These are phyloP conservation scores for Leccinellum albellum DNA, from an alignment of 768 basidiomycete genomes.

Conservation along the genomic window DNA sequence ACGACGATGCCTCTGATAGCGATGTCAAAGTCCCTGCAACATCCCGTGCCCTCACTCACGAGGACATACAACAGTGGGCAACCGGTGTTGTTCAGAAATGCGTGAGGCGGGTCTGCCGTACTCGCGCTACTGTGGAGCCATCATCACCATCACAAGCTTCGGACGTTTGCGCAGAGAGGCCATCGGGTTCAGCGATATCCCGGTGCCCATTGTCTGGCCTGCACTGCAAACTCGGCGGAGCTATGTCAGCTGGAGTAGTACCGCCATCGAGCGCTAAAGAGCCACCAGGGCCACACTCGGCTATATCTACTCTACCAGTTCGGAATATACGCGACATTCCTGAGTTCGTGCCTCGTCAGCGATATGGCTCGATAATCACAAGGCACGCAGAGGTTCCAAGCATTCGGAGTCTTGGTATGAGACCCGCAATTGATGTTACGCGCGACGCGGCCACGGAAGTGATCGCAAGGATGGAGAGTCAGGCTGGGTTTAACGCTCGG, in stretches of 20 bases:
- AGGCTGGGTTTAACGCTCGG: constrained; percentile 7
- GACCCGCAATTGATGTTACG: background rate
- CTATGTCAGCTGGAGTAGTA: background rate
- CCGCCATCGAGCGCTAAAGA: background rate
- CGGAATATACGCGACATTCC: constrained; percentile 19
- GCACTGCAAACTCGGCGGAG: constrained; percentile 17
- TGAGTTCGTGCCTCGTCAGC: constrained; percentile 26
- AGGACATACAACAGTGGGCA: constrained; percentile 26
- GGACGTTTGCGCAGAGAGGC: constrained; percentile 27
- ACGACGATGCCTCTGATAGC: constrained; percentile 5
- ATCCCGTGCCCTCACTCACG: constrained; percentile 14
- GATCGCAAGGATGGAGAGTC: constrained; percentile 25
- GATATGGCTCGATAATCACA: background rate
- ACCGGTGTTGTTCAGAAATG: constrained; percentile 26
- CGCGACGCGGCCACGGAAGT: constrained; percentile 17
- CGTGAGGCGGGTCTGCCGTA: constrained; percentile 13
- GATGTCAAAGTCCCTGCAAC: constrained; percentile 8
- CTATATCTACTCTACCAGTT: background rate
- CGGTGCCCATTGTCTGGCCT: constrained; percentile 24
- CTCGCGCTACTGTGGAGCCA: constrained; percentile 8
- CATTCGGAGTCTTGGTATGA: background rate
- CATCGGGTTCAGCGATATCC: constrained; percentile 17
- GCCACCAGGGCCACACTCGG: background rate
- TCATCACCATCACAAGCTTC: constrained; percentile 25
- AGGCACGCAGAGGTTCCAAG: background rate